Evolutionary conservation across 2,329 filamentous ascomycete genomes (phyloP).

Genomic region (Fusarium beomiforme): DNA sequence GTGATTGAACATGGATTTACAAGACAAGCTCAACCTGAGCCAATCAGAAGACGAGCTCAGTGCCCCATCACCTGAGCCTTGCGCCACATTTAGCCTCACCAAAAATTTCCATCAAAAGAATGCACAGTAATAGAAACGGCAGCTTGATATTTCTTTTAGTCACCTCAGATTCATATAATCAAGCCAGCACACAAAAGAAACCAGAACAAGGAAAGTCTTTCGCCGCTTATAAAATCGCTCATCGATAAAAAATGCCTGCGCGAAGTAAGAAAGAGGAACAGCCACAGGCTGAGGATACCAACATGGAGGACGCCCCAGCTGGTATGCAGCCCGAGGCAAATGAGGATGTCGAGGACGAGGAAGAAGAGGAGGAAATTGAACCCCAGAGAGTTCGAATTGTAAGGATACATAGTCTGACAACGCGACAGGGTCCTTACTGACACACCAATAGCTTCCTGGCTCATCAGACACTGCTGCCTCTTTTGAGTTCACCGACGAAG

Average conservation of each 20-base stretch:
- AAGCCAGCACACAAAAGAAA: not conserved
- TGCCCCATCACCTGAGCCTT: slow-evolving; percentile 28
- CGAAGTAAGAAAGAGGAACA: slow-evolving; percentile 51
- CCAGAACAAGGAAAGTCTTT: not conserved
- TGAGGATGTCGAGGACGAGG: slow-evolving; percentile 53
- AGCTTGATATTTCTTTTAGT: slow-evolving; percentile 12
- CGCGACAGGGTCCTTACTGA: slow-evolving; percentile 6
- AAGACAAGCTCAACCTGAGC: not conserved
- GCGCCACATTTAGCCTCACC: slow-evolving; percentile 31
- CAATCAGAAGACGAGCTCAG: slow-evolving; percentile 9
- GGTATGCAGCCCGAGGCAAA: slow-evolving; percentile 49
- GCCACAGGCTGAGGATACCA: slow-evolving; percentile 47
- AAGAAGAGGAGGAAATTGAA: slow-evolving; percentile 59
- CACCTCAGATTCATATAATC: slow-evolving; percentile 4
- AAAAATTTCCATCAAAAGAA: slow-evolving; percentile 30
- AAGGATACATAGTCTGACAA: slow-evolving; percentile 35
- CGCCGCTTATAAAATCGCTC: not conserved
- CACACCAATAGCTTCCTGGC: slow-evolving; percentile 74
- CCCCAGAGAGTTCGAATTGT: slow-evolving; percentile 71
- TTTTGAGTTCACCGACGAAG: slow-evolving; percentile 93
- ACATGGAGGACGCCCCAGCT: slow-evolving; percentile 58
- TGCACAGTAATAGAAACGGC: slow-evolving; percentile 3
- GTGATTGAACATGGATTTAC: not conserved
- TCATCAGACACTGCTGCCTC: slow-evolving; percentile 89
- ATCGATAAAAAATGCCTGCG: slow-evolving; percentile 50